Base-by-base conservation (phyloP, 2,329 filamentous ascomycete species). In the Nectriaceae sp. region DNA sequence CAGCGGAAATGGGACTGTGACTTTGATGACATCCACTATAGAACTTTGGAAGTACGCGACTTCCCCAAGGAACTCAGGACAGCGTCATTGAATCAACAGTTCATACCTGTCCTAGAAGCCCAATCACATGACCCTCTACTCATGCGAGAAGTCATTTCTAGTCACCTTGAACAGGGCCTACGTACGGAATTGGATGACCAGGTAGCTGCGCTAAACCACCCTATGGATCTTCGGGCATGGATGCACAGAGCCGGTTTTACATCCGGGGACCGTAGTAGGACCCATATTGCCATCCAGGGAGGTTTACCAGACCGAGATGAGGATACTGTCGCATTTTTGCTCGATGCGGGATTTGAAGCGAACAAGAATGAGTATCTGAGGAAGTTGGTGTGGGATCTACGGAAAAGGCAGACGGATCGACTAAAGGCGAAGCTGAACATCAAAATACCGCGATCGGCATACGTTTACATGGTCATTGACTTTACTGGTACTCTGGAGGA, bases 1-100 rank as follows among this genome's bases (percentile, higher is more conserved):
- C 89, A 93, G 50, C 67, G 76, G 1, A 93, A 93, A 58, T 90
- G 88, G 75, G 50, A 74, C 0, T 78, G 75, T 21, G 73, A 79
- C 26, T 75, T 75, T 21, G 31, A 62, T 0, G 76, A 82, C 6
- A 52, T 63, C 50, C 45, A 75, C 29, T 75, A 87, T 38, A 74
- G 84, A 3, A 88, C 83, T 0, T 83, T 92, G 20, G 87, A 91
- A 54, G 75, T 90, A 4, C 72, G 78, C 4, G 74, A 71, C 19
- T 70, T 58, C 56, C 47, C 68, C 1, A 57, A 46, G 15, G 58
- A 66, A 26, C 22, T 63, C 4, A 53, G 64, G 11, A 67, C 80
- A 0, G 82, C 84, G 0, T 70, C 74, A 0, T 69, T 92, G 0
- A 89, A 91, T 57, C 69, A 79, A 1, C 85, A 89, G 21, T 83